A percentile compares a stretch with the other conserved stretches of the same genome.
Conservation (phyloP, 495 filamentous ascomycete genomes). For the Annulohypoxylon nitens region DNA sequence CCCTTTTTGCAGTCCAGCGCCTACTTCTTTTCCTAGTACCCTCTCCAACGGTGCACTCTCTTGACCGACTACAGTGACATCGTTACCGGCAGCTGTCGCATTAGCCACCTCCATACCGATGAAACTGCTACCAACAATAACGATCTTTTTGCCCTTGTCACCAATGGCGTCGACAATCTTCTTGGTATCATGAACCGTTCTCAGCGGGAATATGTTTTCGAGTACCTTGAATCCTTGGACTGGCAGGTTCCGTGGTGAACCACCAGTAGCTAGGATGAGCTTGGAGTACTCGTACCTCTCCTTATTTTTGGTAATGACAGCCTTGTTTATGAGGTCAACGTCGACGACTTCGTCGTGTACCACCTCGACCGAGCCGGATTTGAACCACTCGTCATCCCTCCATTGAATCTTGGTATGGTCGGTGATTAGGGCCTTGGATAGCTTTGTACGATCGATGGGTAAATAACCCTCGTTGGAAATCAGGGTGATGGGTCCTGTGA, state of each 20-base stretch:
- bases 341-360: constrained; percentile 80
- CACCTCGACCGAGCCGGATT: constrained; percentile 77
- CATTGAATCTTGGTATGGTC: constrained; percentile 82
- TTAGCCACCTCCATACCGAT: constrained; percentile 97
- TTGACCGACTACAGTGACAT: constrained; percentile 93
- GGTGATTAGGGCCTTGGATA: constrained; percentile 93
- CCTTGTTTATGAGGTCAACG: constrained; percentile 81
- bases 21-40: constrained; percentile 85
- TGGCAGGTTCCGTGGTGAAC: constrained; percentile 80
- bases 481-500: constrained; percentile 83
- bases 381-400: constrained; percentile 81
- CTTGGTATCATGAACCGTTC: constrained; percentile 79
- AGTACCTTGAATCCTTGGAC: constrained; percentile 88
- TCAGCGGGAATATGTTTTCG: constrained; percentile 85
- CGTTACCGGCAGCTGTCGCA: constrained; percentile 76
- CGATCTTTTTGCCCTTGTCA: constrained; percentile 90
- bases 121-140: constrained; percentile 91
- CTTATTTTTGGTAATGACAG: constrained; percentile 78
- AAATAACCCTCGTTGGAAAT: constrained; percentile 86
- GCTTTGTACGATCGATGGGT: constrained; percentile 93
- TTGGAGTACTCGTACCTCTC: constrained; percentile 83
- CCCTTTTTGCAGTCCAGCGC: constrained; percentile 78
- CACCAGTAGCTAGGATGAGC: constrained; percentile 89
- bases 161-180: constrained; percentile 81
- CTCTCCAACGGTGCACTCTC: constrained; percentile 88